These are phyloP conservation scores for Pyrrhoderma noxium DNA, from an alignment of 1,284 basidiomycete genomes.

Conservation along the genomic window DNA sequence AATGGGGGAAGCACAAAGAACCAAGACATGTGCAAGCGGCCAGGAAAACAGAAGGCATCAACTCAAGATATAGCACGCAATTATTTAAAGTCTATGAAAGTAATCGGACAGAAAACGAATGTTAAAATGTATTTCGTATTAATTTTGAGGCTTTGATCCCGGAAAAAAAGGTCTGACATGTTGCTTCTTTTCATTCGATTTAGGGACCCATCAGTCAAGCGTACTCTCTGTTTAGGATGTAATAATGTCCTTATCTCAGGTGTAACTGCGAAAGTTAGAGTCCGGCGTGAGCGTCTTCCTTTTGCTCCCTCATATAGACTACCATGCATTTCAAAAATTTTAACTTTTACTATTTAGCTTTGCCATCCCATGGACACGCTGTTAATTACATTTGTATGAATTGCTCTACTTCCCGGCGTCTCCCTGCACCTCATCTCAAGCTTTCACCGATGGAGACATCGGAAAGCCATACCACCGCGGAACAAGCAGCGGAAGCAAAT, in stretches of 20 bases:
- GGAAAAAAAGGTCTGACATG: background rate
- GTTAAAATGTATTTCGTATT: constrained; percentile 57
- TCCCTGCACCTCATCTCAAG: constrained; percentile 49
- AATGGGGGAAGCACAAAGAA: constrained; percentile 23
- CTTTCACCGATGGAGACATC: too few species aligned
- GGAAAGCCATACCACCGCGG: too few species aligned
- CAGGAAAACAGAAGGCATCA: constrained; percentile 26
- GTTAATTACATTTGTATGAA: constrained; percentile 49
- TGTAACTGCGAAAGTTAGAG: constrained; percentile 50
- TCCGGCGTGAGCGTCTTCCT: constrained; percentile 44
- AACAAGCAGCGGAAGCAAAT: background rate
- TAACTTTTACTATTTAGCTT: constrained; percentile 33
- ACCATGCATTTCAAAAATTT: background rate
- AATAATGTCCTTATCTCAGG: constrained; percentile 61
- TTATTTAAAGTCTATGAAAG: constrained; percentile 56
- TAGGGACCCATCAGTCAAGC: constrained; percentile 75
- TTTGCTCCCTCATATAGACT: background rate
- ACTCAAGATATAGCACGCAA: constrained; percentile 47
- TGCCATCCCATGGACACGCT: constrained; percentile 42
- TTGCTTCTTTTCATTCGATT: constrained; percentile 8
- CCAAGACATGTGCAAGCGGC: constrained; percentile 16
- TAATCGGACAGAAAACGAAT: constrained; percentile 64
- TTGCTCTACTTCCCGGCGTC: constrained; percentile 46
- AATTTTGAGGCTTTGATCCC: background rate
- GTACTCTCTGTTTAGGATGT: constrained; percentile 67